A percentile compares a stretch with the other conserved stretches of the same genome.
Evolutionary conservation across 768 basidiomycete genomes (phyloP).

Genomic region (Amanita muscaria): DNA sequence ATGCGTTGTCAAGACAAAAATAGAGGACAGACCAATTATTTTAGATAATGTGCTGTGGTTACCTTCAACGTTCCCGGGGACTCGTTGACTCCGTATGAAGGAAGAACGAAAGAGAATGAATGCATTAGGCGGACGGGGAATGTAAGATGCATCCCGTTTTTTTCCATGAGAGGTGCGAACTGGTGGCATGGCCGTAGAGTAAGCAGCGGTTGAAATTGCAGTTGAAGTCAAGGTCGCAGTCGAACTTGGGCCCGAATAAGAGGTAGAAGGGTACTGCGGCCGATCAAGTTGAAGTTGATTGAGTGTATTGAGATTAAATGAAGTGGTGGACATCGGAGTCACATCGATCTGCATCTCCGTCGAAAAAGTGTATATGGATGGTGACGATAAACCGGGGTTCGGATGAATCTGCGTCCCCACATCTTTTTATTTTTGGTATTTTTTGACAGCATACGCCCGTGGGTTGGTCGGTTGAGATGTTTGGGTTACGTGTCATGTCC

Average conservation of each 20-base stretch:
- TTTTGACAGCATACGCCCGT: too few relatives aligned
- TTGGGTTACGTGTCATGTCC: too few relatives aligned
- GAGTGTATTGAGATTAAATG: conserved; percentile 12
- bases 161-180: conserved; percentile 44
- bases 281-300: conserved; percentile 12
- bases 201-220: conserved; percentile 3
- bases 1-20: conserved; percentile 1
- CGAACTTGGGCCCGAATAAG: too few relatives aligned
- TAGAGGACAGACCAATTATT: conserved; percentile 53
- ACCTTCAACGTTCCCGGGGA: conserved; percentile 70
- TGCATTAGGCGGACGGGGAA: conserved; percentile 78
- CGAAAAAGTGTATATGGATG: conserved; percentile 8
- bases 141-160: conserved; percentile 63
- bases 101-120: conserved; percentile 80
- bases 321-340: too few relatives aligned
- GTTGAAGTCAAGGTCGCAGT: background rate
- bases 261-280: conserved; percentile 4
- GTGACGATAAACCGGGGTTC: too few relatives aligned
- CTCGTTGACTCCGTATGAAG: conserved; percentile 66
- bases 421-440: too few relatives aligned
- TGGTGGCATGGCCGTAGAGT: conserved; percentile 18
- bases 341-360: too few relatives aligned
- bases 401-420: too few relatives aligned
- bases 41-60: conserved; percentile 75
- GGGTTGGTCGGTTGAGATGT: too few relatives aligned